phyloP scores from a whole-genome alignment of 345 rosid species.

The Microcos paniculata region DNA sequence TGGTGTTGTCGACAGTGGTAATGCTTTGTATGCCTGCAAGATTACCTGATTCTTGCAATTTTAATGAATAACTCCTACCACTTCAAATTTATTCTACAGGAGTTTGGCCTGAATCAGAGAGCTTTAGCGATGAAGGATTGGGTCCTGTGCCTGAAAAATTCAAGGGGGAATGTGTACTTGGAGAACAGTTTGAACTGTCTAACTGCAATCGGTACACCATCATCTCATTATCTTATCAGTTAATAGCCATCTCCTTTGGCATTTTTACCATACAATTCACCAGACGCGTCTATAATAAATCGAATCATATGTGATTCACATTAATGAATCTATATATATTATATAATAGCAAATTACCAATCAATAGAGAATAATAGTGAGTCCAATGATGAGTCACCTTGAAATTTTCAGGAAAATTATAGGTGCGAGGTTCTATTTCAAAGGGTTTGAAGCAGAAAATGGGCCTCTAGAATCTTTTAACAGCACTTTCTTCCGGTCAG shows the following conservation, averaged over 20 bases:
- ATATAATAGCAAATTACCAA: background rate
- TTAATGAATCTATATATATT: background rate
- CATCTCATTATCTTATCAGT: background rate
- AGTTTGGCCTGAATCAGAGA: conserved; percentile 51
- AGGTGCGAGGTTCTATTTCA: conserved; percentile 44
- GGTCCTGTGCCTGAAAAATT: conserved; percentile 44
- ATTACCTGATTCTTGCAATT: background rate
- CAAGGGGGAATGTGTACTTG: conserved; percentile 45
- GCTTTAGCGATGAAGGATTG: conserved; percentile 38
- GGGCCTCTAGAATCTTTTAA: conserved; percentile 39
- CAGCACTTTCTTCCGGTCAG: conserved; percentile 35
- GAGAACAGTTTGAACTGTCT: conserved; percentile 37
- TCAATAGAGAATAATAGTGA: background rate
- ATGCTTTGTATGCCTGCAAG: background rate
- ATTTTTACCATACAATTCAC: background rate
- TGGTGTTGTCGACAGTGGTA: conserved; percentile 48
- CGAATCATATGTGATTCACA: background rate
- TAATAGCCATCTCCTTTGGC: background rate
- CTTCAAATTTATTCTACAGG: conserved; percentile 22
- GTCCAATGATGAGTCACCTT: background rate
- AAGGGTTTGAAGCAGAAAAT: conserved; percentile 40
- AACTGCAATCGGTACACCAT: conserved; percentile 40
- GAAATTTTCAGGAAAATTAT: conserved; percentile 41
- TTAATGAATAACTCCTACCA: background rate
- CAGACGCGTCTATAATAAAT: background rate